These are phyloP conservation scores for Paraphoma sp. DNA, from an alignment of 2,329 filamentous ascomycete species.

Conservation along the genomic window DNA sequence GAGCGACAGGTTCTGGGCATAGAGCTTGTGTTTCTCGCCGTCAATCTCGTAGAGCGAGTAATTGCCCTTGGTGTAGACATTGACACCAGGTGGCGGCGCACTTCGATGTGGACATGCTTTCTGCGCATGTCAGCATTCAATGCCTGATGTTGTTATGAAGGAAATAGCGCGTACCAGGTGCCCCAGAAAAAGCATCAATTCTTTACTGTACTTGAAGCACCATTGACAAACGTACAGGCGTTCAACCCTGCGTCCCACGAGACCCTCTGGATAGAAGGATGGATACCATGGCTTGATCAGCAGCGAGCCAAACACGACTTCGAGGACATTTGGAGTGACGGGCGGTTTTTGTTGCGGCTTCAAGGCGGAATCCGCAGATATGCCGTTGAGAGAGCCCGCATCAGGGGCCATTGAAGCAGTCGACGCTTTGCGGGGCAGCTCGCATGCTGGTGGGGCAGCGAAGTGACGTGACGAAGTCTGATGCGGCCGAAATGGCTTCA, in stretches of 20 bases:
- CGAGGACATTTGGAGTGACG: slow-evolving; percentile 78
- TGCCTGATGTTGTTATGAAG: not conserved
- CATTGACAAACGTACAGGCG: slow-evolving; percentile 84
- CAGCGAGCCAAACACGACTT: slow-evolving; percentile 83
- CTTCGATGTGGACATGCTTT: slow-evolving; percentile 53
- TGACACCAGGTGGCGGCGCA: slow-evolving; percentile 67
- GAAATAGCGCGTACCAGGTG: slow-evolving; percentile 42
- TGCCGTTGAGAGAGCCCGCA: slow-evolving; percentile 25
- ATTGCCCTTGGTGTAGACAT: slow-evolving; percentile 78
- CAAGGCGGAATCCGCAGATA: slow-evolving; percentile 13
- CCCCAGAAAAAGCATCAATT: slow-evolving; percentile 56
- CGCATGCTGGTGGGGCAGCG: slow-evolving; percentile 7
- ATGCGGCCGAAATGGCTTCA: not conserved
- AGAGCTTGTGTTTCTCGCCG: slow-evolving; percentile 84
- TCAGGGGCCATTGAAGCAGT: slow-evolving; percentile 29
- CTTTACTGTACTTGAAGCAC: slow-evolving; percentile 90
- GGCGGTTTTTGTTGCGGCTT: slow-evolving; percentile 24
- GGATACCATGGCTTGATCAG: slow-evolving; percentile 92
- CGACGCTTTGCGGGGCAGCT: slow-evolving; percentile 7
- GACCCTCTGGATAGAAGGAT: slow-evolving; percentile 81
- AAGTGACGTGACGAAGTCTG: slow-evolving; percentile 10
- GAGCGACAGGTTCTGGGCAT: slow-evolving; percentile 92
- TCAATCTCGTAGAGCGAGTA: slow-evolving; percentile 94
- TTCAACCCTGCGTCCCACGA: slow-evolving; percentile 53
- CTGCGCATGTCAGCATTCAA: slow-evolving; percentile 30